Base-by-base conservation (phyloP, 371 early-diverging fungal genomes). In the Basidiobolus meristosporus region DNA sequence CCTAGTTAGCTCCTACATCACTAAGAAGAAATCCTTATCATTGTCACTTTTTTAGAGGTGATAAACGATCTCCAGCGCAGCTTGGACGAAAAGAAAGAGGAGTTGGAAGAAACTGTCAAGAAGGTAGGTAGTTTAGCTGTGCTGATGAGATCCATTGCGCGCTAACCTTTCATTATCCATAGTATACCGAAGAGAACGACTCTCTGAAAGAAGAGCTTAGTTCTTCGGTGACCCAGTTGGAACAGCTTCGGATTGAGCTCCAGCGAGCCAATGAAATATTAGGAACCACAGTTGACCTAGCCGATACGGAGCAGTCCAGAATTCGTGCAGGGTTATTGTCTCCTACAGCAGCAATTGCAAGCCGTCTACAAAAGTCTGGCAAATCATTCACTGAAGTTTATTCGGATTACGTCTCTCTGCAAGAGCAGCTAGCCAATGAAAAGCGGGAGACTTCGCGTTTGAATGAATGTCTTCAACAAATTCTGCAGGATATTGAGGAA, bases 331-430 rank as follows among this genome's bases (percentile, higher is more conserved):
- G n/a, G n/a, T 10, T 64, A 1, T 33, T 75, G 22, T 70, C 73
- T 21, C 66, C 75, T 6, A 67, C 80, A 0, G 76, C 76, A 1
- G 55, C 56, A 7, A 56, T 64, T 1, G 66, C 65, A 0, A 48
- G 56, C 7, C 48, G 56, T 16, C 18, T 66, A 29, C 65, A 67
- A 33, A 65, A 57, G 34, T 44, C 62, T 30, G 69, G 60, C 41
- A 59, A 54, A 53, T 65, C 59, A 22, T 65, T 78, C 34, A 73
- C 80, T 11, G 68, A 79, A 49, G 59, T 79, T 54, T 76, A 69
- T 44, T 39, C 71, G 23, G 72, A 77, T 9, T 73, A 73, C 44
- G 51, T 68, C 28, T 52, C 54, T 16, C 51, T 77, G n/a, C 67
- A 73, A 34, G 66, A 56, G 30, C 61, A 59, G 11, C 53, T 70